Evolutionary conservation across 2,329 filamentous ascomycete genomes (phyloP).

Genomic region (Pseudogymnoascus sp.): DNA sequence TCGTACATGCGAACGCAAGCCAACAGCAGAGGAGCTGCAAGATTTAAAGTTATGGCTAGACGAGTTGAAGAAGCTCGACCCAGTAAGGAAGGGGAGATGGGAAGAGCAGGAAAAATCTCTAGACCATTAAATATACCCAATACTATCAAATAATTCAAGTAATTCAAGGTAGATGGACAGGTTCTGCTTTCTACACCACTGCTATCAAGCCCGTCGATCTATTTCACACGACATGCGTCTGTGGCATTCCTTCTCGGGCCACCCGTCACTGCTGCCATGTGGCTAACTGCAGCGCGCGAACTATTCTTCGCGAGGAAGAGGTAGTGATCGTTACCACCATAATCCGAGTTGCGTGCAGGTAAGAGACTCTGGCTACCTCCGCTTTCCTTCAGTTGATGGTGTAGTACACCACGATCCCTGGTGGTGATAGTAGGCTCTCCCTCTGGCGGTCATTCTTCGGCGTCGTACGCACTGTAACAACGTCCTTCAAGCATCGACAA

Average conservation of each 20-base stretch:
- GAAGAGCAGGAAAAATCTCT: conserved; percentile 14
- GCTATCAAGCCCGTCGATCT: not conserved
- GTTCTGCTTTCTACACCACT: not conserved
- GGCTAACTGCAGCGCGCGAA: not conserved
- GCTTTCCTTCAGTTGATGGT: not conserved
- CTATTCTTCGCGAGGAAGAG: not conserved
- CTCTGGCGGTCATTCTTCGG: not conserved
- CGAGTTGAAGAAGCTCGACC: conserved; percentile 27
- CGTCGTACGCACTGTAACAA: not conserved
- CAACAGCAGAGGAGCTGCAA: conserved; percentile 31
- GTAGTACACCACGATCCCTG: not conserved
- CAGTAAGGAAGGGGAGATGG: conserved; percentile 28
- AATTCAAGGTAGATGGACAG: not conserved
- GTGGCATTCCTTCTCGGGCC: not conserved
- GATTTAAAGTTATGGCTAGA: conserved; percentile 24
- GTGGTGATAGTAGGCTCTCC: not conserved
- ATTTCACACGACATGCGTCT: not conserved
- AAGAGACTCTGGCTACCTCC: not conserved
- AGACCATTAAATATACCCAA: conserved; percentile 3
- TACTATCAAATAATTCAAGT: not conserved
- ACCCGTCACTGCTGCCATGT: not conserved
- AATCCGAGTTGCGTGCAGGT: not conserved
- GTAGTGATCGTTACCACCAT: not conserved
- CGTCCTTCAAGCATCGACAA: not conserved
- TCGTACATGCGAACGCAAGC: conserved; percentile 40